These are phyloP conservation scores for Solanum appendiculatum DNA, from an alignment of 257 asterid genomes.

Conservation along the genomic window DNA sequence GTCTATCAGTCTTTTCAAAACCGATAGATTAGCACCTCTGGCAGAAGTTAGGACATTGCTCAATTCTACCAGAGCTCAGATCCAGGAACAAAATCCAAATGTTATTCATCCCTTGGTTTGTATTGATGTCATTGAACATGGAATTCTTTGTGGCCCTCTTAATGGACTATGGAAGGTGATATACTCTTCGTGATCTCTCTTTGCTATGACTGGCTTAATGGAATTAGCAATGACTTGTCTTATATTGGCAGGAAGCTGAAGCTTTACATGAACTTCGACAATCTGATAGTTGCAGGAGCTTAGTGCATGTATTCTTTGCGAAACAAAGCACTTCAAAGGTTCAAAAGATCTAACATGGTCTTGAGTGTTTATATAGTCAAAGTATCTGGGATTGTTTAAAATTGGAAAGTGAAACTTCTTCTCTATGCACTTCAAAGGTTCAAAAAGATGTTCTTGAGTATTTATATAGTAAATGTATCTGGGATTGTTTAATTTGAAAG, in stretches of 20 bases:
- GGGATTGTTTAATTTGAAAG: background rate
- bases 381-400: background rate
- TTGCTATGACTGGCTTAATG: background rate
- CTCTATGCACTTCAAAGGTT: slow-evolving; percentile 25
- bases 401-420: background rate
- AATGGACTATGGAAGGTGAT: slow-evolving; percentile 83
- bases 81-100: slow-evolving; percentile 80
- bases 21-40: slow-evolving; percentile 77
- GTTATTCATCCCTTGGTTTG: slow-evolving; percentile 78
- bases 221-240: background rate
- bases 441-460: slow-evolving; percentile 3
- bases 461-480: background rate
- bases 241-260: slow-evolving; percentile 39
- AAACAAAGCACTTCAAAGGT: slow-evolving; percentile 45
- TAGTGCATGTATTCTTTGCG: slow-evolving; percentile 47
- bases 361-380: background rate
- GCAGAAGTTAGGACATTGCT: slow-evolving; percentile 90
- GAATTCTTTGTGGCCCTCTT: slow-evolving; percentile 72
- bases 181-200: background rate
- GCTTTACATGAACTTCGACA: slow-evolving; percentile 51
- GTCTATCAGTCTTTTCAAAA: slow-evolving; percentile 63
- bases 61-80: slow-evolving; percentile 82
- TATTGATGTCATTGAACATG: slow-evolving; percentile 91
- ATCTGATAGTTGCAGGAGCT: slow-evolving; percentile 43
- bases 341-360: slow-evolving; percentile 3